These are phyloP conservation scores for Nymphaea colorata DNA, from an alignment of 164 flowering plant species.

Conservation along the genomic window DNA sequence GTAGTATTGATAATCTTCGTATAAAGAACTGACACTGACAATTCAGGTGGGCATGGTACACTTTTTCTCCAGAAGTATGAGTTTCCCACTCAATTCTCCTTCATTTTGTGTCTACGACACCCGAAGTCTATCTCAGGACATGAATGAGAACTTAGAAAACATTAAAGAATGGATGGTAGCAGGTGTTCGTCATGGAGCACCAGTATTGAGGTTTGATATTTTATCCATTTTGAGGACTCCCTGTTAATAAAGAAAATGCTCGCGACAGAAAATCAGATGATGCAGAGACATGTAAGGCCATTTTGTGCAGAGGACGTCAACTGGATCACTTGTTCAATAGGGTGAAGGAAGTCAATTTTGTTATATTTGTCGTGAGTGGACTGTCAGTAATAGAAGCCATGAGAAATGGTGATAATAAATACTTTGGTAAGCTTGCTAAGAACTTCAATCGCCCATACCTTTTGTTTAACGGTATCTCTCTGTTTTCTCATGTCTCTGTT, in stretches of 20 bases:
- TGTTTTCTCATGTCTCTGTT: background rate
- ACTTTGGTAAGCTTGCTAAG: slow-evolving; percentile 20
- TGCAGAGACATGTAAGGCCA: slow-evolving; percentile 14
- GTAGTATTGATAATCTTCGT: too few species aligned
- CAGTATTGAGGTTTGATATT: slow-evolving; percentile 34
- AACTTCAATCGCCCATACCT: slow-evolving; percentile 43
- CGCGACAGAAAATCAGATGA: slow-evolving; percentile 43
- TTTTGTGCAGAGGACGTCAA: slow-evolving; percentile 29
- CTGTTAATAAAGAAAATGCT: background rate
- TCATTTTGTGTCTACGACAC: slow-evolving; percentile 77
- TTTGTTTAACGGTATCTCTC: slow-evolving; percentile 51
- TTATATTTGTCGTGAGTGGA: slow-evolving; percentile 72
- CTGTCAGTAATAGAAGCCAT: slow-evolving; percentile 46
- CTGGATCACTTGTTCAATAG: slow-evolving; percentile 5
- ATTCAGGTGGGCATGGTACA: slow-evolving; percentile 52
- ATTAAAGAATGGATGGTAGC: slow-evolving; percentile 50
- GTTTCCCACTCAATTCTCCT: slow-evolving; percentile 48
- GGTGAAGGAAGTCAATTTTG: slow-evolving; percentile 52
- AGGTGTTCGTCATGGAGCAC: slow-evolving; percentile 64
- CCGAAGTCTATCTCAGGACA: slow-evolving; percentile 40
- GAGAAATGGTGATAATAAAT: slow-evolving; percentile 19
- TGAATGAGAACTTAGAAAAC: slow-evolving; percentile 33
- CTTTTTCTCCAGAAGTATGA: slow-evolving; percentile 57
- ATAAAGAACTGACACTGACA: slow-evolving; percentile 22
- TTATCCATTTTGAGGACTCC: background rate